A percentile compares a stretch with the other conserved stretches of the same genome.
Conservation (phyloP, 1,139 yeast species). For the Taiozyma sp. region DNA sequence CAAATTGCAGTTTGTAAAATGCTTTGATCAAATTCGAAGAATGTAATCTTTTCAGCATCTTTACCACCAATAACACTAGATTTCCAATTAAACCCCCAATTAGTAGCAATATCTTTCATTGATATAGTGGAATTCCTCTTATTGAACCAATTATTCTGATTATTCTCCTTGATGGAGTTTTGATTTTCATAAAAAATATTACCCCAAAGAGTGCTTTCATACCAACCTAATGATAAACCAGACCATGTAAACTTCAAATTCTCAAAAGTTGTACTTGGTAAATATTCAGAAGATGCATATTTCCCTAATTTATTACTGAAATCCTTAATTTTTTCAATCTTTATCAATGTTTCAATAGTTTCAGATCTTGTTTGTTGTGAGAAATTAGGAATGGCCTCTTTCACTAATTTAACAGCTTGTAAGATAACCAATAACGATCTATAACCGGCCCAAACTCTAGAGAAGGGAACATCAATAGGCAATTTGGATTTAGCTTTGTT, state of each 20-base stretch:
- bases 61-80: conserved; percentile 1
- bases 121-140: conserved; percentile 18
- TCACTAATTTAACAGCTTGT: conserved; percentile 34
- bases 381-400: conserved; percentile 33
- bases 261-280: conserved; percentile 31
- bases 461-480: conserved; percentile 44
- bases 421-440: conserved; percentile 43
- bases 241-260: conserved; percentile 58
- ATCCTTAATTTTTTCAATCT: conserved; percentile 33
- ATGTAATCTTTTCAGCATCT: background rate
- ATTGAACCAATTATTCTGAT: conserved; percentile 18
- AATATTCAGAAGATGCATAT: conserved; percentile 30
- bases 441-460: conserved; percentile 56
- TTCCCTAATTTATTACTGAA: conserved; percentile 25
- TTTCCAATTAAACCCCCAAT: conserved; percentile 24
- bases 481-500: conserved; percentile 52
- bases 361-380: conserved; percentile 15
- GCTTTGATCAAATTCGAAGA: conserved; percentile 10
- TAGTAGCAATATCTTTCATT: conserved; percentile 21
- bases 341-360: conserved; percentile 30
- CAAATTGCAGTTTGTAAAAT: conserved; percentile 40
- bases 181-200: conserved; percentile 43
- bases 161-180: conserved; percentile 6
- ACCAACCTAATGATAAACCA: conserved; percentile 68
- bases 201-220: conserved; percentile 62